Evolutionary conservation across 163 green algal species (phyloP).

Genomic region (Prototheca cutis): DNA sequence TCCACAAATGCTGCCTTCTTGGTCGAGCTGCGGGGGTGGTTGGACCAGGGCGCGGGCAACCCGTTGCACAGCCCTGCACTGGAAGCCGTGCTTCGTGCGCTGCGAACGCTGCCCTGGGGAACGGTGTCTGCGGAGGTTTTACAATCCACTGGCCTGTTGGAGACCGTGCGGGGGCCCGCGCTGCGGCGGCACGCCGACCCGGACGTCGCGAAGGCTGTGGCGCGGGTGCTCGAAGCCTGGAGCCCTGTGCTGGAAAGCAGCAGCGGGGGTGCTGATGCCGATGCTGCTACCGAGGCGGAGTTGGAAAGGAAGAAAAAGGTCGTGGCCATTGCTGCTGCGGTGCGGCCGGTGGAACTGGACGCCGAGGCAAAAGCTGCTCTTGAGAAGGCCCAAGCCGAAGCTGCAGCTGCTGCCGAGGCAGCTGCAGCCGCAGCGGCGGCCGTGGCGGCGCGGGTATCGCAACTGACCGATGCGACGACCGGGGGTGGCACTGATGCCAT

Average conservation of each 20-base stretch:
- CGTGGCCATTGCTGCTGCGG: too few relatives aligned
- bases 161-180: background rate
- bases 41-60: slow-evolving; percentile 7
- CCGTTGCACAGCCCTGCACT: background rate
- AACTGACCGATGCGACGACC: background rate
- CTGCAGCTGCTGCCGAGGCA: slow-evolving; percentile 1
- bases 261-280: too few relatives aligned
- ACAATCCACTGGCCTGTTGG: background rate
- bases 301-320: too few relatives aligned
- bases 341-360: slow-evolving; percentile 10
- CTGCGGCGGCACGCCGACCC: slow-evolving; percentile 11
- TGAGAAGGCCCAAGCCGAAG: slow-evolving; percentile 1
- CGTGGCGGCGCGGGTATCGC: background rate
- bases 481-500: background rate
- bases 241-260: too few relatives aligned
- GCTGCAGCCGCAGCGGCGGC: background rate
- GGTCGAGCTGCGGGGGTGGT: too few relatives aligned
- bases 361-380: slow-evolving; percentile 4
- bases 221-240: too few relatives aligned
- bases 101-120: slow-evolving; percentile 16
- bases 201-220: background rate
- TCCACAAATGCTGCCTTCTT: too few relatives aligned
- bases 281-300: too few relatives aligned
- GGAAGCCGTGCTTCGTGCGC: slow-evolving; percentile 11
- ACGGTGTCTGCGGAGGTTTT: background rate